A percentile compares a stretch with the other conserved stretches of the same genome.
phyloP scores from a whole-genome alignment of 768 basidiomycete species.

The Boletus rufocinnamomeus region DNA sequence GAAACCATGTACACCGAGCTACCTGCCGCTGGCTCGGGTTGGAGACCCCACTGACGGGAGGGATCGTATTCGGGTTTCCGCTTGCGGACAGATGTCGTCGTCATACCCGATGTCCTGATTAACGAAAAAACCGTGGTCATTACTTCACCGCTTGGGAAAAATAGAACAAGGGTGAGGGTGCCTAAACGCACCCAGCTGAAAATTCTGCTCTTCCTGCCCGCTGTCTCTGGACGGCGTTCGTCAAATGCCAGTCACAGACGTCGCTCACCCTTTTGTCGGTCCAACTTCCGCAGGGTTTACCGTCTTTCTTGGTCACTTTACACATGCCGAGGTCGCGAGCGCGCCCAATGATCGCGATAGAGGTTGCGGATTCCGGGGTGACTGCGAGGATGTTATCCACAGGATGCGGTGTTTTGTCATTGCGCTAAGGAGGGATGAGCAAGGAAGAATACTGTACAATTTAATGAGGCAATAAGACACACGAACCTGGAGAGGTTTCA shows the following conservation, averaged over 20 bases:
- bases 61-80: constrained; percentile 66
- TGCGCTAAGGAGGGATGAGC: constrained; percentile 18
- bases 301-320: constrained; percentile 72
- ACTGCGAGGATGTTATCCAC: constrained; percentile 81
- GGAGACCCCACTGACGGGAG: constrained; percentile 71
- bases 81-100: constrained; percentile 44
- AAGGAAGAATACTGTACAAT: not conserved
- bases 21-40: constrained; percentile 46
- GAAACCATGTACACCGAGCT: constrained; percentile 77
- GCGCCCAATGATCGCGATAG: constrained; percentile 85
- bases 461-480: not conserved
- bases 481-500: constrained; percentile 83
- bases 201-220: constrained; percentile 86
- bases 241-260: constrained; percentile 91
- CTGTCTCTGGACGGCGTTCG: constrained; percentile 72
- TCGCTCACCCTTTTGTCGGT: constrained; percentile 85
- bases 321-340: constrained; percentile 88
- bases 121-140: not conserved
- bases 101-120: constrained; percentile 74
- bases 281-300: constrained; percentile 83
- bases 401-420: constrained; percentile 65
- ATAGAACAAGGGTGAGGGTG: not conserved
- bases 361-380: constrained; percentile 78
- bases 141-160: not conserved
- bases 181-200: constrained; percentile 62